Evolutionary conservation across 148 eudicot species (phyloP), one percentile per base, ranked within the genome.

Genomic region (Cornus kousa): DNA sequence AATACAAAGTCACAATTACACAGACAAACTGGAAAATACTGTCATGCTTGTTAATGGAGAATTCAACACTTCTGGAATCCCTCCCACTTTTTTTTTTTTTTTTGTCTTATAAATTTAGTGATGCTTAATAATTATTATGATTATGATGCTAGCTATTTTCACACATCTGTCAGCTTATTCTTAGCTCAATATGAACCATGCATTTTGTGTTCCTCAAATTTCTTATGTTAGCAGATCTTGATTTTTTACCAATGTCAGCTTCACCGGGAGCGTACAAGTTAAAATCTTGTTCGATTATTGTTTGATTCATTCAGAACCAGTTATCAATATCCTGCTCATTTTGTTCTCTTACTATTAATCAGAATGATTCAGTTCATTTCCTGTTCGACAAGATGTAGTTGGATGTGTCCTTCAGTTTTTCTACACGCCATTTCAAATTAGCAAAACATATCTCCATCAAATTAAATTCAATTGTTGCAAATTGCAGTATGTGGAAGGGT

Each of bases 401-500:
- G 39, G 23, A 67, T 35, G 37, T 35, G 37, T 4, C 37, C 37
- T 48, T 10, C 10, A 48, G 40, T 43, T 40, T 57, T 65, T 28
- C 37, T 40, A 20, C 23, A 11, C 66, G 19, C 65, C 68, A 5
- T 33, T 28, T 46, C 68, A 48, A 17, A 68, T 66, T 11, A 46
- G 62, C 13, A 24, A 20, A 14, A 9, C 13, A 60, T 48, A 3
- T 31, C 13, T 6, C 2, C 75, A 22, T 48, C 7, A 28, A 48
- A 22, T 50, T 72, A 71, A 35, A 76, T 65, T 76, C 23, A 17
- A 48, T 67, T 22, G 17, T 69, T 66, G 46, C 68, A 40, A 32
- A 73, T 83, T 80, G 73, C 90, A 96, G 99, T 53, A 85, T 77
- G 43, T 96, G 99, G 99, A 92, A 86, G 87, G 75, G 73, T 68